Base-by-base conservation (phyloP, 164 flowering plant genomes). In the Echeveria elegans region DNA sequence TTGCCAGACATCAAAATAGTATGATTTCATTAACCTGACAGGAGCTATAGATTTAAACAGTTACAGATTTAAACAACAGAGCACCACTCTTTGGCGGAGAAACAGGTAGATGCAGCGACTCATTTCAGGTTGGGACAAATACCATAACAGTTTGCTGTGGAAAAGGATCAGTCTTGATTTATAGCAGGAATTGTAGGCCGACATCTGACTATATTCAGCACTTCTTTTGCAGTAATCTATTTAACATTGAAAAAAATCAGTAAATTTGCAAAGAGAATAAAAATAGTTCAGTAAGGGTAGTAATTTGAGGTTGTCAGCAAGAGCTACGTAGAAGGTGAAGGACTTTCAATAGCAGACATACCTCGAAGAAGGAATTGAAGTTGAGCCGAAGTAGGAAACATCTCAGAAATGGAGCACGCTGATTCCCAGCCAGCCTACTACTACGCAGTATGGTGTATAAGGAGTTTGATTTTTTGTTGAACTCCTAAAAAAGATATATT, bases 351-450 rank as follows among this genome's bases (percentile, higher is more conserved):
- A 29, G 31, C 47, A 26, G 50, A 41, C 11, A 6, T 38, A 91
- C 99, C 99, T 95, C 97, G 79, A 88, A 95, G 80, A 85, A 95
- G 69, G 91, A 87, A 75, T 95, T 95, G 76, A 82, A 92, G 76
- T 95, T 95, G 29, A 95, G 79, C 50, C 97, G 93, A 73, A 92
- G 75, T 63, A 95, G 93, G 69, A 95, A 95, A 19, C 88, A 89
- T 78, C 99, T 78, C 56, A 95, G 72, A 70, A 92, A 89, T 26
- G 99, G 97, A 59, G 97, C 97, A 47, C 99, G 79, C 73, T 95
- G 99, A 74, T 97, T 91, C 69, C 99, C 99, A 18, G 90, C 99
- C 68, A 94, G 89, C 76, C 93, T 86, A 83, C 92, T 92, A 69
- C 97, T 95, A 0, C 99, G 87, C 67, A 91, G 73, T 82, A 94